Evolutionary conservation across 2,329 filamentous ascomycete genomes (phyloP).

Genomic region (Diaporthe vaccinii): DNA sequence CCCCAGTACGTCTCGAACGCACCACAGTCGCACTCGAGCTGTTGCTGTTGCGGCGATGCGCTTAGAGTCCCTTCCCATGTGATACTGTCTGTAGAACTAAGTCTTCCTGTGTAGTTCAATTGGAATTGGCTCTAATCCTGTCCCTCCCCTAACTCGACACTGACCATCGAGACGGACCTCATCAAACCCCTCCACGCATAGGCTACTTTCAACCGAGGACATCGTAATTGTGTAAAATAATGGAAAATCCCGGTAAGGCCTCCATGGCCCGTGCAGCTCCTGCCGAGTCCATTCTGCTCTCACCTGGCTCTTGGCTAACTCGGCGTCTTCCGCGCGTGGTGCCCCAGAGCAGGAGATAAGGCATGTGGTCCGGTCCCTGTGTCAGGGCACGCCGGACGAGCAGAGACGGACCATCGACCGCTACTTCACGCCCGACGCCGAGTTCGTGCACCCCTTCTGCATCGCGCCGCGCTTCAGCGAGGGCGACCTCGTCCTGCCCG

Average conservation of each 20-base stretch:
- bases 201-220: background rate
- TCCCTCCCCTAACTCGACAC: background rate
- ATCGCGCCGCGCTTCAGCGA: conserved; percentile 70
- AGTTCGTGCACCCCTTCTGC: conserved; percentile 85
- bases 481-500: conserved; percentile 51
- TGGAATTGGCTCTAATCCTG: background rate
- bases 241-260: conserved; percentile 60
- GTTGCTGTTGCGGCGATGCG: background rate
- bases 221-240: conserved; percentile 40
- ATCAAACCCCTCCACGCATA: background rate
- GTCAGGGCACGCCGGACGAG: conserved; percentile 73
- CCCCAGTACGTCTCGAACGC: background rate
- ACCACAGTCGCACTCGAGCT: background rate
- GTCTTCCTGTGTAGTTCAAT: background rate
- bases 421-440: conserved; percentile 81
- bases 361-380: conserved; percentile 76
- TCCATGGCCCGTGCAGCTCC: background rate
- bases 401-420: conserved; percentile 75
- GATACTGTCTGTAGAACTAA: background rate
- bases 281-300: background rate
- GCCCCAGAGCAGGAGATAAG: conserved; percentile 69
- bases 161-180: background rate
- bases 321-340: conserved; percentile 14
- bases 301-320: conserved; percentile 22
- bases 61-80: conserved; percentile 12